Evolutionary conservation across 495 filamentous ascomycete genomes (phyloP).

Genomic region (Hypoxylon intermedium): DNA sequence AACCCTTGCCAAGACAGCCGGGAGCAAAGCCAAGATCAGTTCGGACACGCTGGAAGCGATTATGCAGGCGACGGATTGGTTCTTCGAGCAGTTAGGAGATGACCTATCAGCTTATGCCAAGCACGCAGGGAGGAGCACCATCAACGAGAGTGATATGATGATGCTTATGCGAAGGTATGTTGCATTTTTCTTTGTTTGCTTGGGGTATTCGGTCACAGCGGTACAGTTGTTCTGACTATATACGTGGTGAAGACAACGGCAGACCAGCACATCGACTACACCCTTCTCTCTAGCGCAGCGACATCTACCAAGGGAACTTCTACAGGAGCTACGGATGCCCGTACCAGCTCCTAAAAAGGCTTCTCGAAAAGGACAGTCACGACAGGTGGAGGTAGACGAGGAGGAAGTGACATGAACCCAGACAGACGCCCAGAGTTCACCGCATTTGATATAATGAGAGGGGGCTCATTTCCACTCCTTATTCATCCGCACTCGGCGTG

Average conservation of each 20-base stretch:
- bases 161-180: slow-evolving; percentile 81
- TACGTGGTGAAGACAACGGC: slow-evolving; percentile 70
- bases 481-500: slow-evolving; percentile 79
- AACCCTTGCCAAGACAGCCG: slow-evolving; percentile 68
- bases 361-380: slow-evolving; percentile 38
- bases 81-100: slow-evolving; percentile 83
- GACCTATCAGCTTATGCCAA: slow-evolving; percentile 80
- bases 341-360: slow-evolving; percentile 50
- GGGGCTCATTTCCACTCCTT: slow-evolving; percentile 70
- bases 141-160: slow-evolving; percentile 83
- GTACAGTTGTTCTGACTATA: slow-evolving; percentile 41
- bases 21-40: slow-evolving; percentile 69
- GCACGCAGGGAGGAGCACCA: slow-evolving; percentile 82
- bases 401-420: slow-evolving; percentile 45
- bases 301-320: slow-evolving; percentile 79
- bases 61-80: slow-evolving; percentile 82
- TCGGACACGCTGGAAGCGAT: slow-evolving; percentile 76
- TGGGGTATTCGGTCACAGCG: slow-evolving; percentile 7
- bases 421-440: background rate
- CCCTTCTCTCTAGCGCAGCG: slow-evolving; percentile 83
- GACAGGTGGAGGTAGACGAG: slow-evolving; percentile 44
- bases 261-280: slow-evolving; percentile 72
- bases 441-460: background rate
- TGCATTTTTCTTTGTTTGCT: slow-evolving; percentile 17
- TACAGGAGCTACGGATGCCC: slow-evolving; percentile 80